Percentiles rank a stretch among this genome's conserved stretches.
These are phyloP conservation scores for Antrodiella citrinella DNA, from an alignment of 768 basidiomycete species.

Conservation along the genomic window DNA sequence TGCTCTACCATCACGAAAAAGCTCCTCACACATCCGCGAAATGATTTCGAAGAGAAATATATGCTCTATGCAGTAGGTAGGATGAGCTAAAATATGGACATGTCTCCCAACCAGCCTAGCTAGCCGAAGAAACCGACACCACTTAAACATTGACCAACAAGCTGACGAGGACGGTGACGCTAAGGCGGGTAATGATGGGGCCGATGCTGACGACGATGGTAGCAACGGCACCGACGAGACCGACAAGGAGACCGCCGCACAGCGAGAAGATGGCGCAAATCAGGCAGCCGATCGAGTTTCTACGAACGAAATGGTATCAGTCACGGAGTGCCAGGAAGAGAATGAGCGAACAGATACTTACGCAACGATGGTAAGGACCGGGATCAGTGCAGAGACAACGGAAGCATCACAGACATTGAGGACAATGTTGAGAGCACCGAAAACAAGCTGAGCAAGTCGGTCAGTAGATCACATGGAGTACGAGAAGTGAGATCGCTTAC, in stretches of 20 bases:
- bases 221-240: conserved; percentile 17
- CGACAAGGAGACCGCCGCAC: conserved; percentile 15
- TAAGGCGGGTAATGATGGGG: conserved; percentile 18
- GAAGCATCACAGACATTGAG: conserved; percentile 16
- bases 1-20: no score
- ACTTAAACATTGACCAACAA: conserved; percentile 17
- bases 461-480: no score
- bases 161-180: conserved; percentile 14
- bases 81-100: no score
- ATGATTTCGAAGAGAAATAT: no score
- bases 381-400: conserved; percentile 12
- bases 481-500: no score
- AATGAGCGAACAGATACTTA: no score
- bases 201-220: conserved; percentile 15
- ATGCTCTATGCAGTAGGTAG: no score
- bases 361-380: conserved; percentile 18
- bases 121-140: no score
- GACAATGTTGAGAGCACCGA: conserved; percentile 19
- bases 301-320: no score
- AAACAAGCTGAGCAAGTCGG: conserved; percentile 24
- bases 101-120: no score
- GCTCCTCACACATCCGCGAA: no score
- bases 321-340: no score
- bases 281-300: conserved; percentile 17
- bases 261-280: conserved; percentile 17